Conservation (phyloP, 164 flowering plant genomes). For the Houttuynia cordata region DNA sequence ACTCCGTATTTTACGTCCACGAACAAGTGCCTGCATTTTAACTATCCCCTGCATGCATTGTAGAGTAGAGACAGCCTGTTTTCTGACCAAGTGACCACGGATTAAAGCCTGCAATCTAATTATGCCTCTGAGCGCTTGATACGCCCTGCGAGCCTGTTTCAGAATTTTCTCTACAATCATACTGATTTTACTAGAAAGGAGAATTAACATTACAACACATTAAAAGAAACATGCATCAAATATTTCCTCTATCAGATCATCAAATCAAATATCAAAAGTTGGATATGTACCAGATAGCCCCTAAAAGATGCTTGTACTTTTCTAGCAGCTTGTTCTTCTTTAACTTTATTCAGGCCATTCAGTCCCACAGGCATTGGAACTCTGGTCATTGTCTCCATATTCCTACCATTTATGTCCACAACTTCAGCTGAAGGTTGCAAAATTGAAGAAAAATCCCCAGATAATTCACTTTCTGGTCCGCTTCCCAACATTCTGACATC, state of each 20-base stretch:
- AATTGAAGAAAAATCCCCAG: conserved; percentile 12
- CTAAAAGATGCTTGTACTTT: conserved; percentile 78
- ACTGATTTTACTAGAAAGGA: not conserved
- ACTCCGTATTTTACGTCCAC: conserved; percentile 48
- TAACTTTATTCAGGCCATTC: conserved; percentile 27
- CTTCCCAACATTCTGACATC: conserved; percentile 21
- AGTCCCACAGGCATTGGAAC: conserved; percentile 11
- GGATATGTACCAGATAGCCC: conserved; percentile 63
- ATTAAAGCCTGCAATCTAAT: conserved; percentile 90
- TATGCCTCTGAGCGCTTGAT: conserved; percentile 86
- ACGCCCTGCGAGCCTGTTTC: conserved; percentile 86
- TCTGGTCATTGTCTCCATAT: conserved; percentile 16
- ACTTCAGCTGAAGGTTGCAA: conserved; percentile 11
- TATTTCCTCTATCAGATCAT: too few species aligned
- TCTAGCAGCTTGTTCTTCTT: conserved; percentile 53
- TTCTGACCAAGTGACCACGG: conserved; percentile 86
- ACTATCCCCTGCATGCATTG: conserved; percentile 54
- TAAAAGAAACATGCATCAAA: too few species aligned
- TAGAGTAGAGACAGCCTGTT: conserved; percentile 77
- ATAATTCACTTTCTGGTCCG: conserved; percentile 14
- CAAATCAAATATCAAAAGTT: too few species aligned
- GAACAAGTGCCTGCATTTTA: conserved; percentile 64
- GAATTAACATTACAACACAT: not conserved
- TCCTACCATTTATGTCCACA: conserved; percentile 14
- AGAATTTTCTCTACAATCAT: not conserved